phyloP scores from a whole-genome alignment of 257 asterid species.

The Primulina huaijiensis region DNA sequence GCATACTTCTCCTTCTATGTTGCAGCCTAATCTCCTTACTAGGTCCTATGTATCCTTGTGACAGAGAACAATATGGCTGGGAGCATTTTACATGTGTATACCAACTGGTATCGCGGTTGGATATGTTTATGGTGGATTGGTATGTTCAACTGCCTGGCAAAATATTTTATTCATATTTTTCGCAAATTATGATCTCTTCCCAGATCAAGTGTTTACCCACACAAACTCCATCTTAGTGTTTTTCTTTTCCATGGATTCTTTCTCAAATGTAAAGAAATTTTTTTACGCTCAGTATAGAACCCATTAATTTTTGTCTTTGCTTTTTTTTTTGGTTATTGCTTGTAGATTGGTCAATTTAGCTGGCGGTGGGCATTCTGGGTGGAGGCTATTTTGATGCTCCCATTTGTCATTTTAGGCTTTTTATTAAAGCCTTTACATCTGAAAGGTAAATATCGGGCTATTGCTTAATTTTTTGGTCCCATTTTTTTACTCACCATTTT shows the following conservation, averaged over 20 bases:
- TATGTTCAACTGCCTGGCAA: slow-evolving; percentile 32
- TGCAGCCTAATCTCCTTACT: slow-evolving; percentile 5
- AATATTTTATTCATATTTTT: slow-evolving; percentile 16
- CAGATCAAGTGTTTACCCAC: slow-evolving; percentile 1
- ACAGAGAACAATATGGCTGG: slow-evolving; percentile 95
- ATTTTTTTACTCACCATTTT: slow-evolving; percentile 23
- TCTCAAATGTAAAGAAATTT: slow-evolving; percentile 3
- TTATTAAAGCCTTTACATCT: slow-evolving; percentile 79
- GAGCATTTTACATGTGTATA: slow-evolving; percentile 96
- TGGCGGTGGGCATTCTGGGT: slow-evolving; percentile 92
- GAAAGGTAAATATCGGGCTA: slow-evolving; percentile 57
- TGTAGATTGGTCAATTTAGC: slow-evolving; percentile 55
- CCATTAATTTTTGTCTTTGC: neutral
- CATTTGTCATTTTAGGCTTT: slow-evolving; percentile 83
- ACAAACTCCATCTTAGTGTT: neutral
- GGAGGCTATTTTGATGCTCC: slow-evolving; percentile 88
- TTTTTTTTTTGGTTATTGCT: slow-evolving; percentile 20
- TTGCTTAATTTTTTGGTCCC: slow-evolving; percentile 17
- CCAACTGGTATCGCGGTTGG: slow-evolving; percentile 91
- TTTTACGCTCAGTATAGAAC: neutral
- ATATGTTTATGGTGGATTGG: slow-evolving; percentile 95
- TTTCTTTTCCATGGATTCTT: neutral
- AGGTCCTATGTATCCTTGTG: slow-evolving; percentile 22
- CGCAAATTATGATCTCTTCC: slow-evolving; percentile 13
- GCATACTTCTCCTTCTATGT: slow-evolving; percentile 3